Conservation (phyloP, 1,284 basidiomycete species). For the Amylostereum areolatum region DNA sequence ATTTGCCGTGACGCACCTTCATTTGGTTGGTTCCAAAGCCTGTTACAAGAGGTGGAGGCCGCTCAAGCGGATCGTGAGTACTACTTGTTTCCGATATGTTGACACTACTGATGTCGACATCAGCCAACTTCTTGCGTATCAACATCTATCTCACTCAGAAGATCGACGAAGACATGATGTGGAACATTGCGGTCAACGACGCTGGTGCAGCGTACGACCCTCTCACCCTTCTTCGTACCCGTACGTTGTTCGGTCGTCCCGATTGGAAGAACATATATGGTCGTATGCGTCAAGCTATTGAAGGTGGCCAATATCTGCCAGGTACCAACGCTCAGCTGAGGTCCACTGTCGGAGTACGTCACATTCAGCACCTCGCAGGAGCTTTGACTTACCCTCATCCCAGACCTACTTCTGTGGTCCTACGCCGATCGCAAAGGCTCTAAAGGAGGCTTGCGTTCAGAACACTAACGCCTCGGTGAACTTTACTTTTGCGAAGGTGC, state of each 20-base stretch:
- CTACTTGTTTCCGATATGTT: neutral
- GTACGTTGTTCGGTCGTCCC: slow-evolving; percentile 85
- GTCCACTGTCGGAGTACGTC: slow-evolving; percentile 73
- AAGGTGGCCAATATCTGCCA: slow-evolving; percentile 72
- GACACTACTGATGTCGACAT: slow-evolving; percentile 1
- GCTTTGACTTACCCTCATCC: slow-evolving; percentile 4
- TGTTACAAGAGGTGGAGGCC: slow-evolving; percentile 80
- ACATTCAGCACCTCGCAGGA: neutral
- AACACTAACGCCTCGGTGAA: slow-evolving; percentile 51
- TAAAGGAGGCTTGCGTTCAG: slow-evolving; percentile 62
- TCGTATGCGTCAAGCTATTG: slow-evolving; percentile 67
- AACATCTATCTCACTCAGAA: slow-evolving; percentile 88
- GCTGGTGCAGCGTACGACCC: slow-evolving; percentile 80
- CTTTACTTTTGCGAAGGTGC: slow-evolving; percentile 78
- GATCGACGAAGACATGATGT: slow-evolving; percentile 78
- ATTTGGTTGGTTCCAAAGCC: slow-evolving; percentile 88
- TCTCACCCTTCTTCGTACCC: slow-evolving; percentile 75
- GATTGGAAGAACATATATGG: slow-evolving; percentile 79
- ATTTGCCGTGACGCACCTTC: slow-evolving; percentile 84
- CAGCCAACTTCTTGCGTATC: slow-evolving; percentile 85
- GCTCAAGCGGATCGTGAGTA: slow-evolving; percentile 76
- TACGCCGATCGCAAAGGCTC: slow-evolving; percentile 60
- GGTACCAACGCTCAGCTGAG: slow-evolving; percentile 71
- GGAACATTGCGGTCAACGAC: slow-evolving; percentile 86
- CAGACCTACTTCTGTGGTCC: slow-evolving; percentile 87